Base-by-base conservation (phyloP, 495 filamentous ascomycete genomes). In the Aspergillus sclerotiicarbonarius region DNA sequence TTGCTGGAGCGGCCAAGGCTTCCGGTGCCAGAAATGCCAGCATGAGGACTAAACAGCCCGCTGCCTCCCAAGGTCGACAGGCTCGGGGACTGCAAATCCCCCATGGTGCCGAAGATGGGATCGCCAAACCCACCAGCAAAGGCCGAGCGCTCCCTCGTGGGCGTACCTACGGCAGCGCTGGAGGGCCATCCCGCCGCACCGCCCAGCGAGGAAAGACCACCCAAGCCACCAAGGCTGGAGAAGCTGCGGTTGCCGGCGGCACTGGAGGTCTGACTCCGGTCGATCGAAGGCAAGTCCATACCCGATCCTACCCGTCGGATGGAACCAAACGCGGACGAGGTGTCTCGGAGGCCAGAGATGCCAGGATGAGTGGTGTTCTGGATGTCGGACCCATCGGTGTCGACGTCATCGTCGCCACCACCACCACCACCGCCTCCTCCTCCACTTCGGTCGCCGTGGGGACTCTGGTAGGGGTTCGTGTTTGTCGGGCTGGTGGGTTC, bases 391-490 rank as follows among this genome's bases (percentile, higher is more conserved):
- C 77, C 80, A 61, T 87, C 84, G 9, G 77, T 75, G 43, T 85
- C 85, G 43, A 76, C 70, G 58, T 92, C 88, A 29, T 91, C 88
- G 13, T 41, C 37, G 37, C 37, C 3, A 82, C 78, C 21, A 91
- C 3, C 13, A 13, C 2, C 33, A 13, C 0, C 3, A 82, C 78
- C 21, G 91, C 3, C 13, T 1, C 2, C 33, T 1, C 0, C 86
- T 0, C 78, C 79, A 25, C 25, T 25, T 32, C 85, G 84, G 16
- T 92, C 89, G n/a, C 84, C 87, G n/a, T 89, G 85, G 8, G 94
- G 95, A 70, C 93, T 98, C 61, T 90, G 89, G 66, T 92, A 98
- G n/a, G 94, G 95, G 70, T 98, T 98, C 0, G 94, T 98, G 59
- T 96, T 91, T 0, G 93, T 94, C 35, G 94, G 95, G 66, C 95